phyloP scores from a whole-genome alignment of 2,329 filamentous ascomycete species.

The Ophiostoma sp. region DNA sequence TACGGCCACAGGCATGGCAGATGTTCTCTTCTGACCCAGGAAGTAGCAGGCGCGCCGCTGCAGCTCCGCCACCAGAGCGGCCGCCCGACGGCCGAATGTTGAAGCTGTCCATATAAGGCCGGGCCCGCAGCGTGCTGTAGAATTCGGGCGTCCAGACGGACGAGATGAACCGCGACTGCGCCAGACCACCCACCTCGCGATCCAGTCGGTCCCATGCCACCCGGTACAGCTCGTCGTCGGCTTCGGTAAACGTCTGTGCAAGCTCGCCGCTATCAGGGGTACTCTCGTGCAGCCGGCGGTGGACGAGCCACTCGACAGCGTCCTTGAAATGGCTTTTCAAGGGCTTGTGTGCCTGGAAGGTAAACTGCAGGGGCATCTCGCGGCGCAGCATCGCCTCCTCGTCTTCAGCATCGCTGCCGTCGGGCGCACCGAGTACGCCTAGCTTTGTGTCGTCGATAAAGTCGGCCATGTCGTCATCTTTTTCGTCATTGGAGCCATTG shows the following conservation, averaged over 20 bases:
- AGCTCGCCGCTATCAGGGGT: neutral
- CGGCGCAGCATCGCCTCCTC: conserved; percentile 35
- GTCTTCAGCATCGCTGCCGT: conserved; percentile 43
- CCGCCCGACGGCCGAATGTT: conserved; percentile 36
- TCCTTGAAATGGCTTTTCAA: conserved; percentile 67
- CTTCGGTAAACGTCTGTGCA: conserved; percentile 46
- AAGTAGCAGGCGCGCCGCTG: neutral
- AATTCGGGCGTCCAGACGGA: conserved; percentile 65
- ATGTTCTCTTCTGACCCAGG: conserved; percentile 34
- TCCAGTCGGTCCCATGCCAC: conserved; percentile 67
- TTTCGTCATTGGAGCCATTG: conserved; percentile 1
- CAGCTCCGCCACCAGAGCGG: neutral
- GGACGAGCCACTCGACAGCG: conserved; percentile 74
- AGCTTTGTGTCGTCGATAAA: conserved; percentile 53
- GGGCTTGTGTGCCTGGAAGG: conserved; percentile 58
- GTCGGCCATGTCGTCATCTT: conserved; percentile 40
- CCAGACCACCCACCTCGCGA: conserved; percentile 62
- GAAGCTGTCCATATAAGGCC: conserved; percentile 55
- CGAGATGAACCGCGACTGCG: conserved; percentile 66
- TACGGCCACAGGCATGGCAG: conserved; percentile 68
- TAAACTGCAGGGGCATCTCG: conserved; percentile 64
- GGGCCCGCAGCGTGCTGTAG: conserved; percentile 56
- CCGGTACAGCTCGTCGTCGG: conserved; percentile 57
- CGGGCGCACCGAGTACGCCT: conserved; percentile 23
- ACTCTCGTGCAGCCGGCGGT: conserved; percentile 61